Conservation (phyloP, 1,139 yeast species). For the Yamadazyma mexicana region DNA sequence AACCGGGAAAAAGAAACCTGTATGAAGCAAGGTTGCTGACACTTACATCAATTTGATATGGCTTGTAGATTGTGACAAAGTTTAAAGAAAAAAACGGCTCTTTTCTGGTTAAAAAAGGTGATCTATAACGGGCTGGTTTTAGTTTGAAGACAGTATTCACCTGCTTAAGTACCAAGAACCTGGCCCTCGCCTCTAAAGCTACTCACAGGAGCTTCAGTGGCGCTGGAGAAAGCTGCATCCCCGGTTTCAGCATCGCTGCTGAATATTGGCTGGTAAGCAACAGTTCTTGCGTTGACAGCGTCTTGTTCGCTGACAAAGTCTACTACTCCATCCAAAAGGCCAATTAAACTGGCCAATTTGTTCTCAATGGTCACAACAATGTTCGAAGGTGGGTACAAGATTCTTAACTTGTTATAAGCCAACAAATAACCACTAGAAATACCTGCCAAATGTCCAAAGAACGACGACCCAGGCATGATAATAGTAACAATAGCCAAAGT, state of each 20-base stretch:
- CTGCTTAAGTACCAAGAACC: slow-evolving; percentile 25
- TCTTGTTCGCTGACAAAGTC: slow-evolving; percentile 57
- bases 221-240: slow-evolving; percentile 7
- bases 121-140: no score
- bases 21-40: no score
- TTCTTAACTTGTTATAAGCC: slow-evolving; percentile 56
- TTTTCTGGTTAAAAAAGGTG: no score
- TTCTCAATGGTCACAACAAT: slow-evolving; percentile 67
- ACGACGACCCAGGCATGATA: slow-evolving; percentile 57
- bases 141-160: no score
- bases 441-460: slow-evolving; percentile 66
- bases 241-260: slow-evolving; percentile 25
- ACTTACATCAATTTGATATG: no score
- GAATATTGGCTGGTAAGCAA: slow-evolving; percentile 37
- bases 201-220: slow-evolving; percentile 6
- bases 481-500: slow-evolving; percentile 49
- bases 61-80: no score
- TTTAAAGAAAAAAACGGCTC: no score
- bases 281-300: slow-evolving; percentile 45
- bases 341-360: slow-evolving; percentile 50
- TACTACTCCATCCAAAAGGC: slow-evolving; percentile 53
- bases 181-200: slow-evolving; percentile 35
- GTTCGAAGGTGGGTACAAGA: slow-evolving; percentile 65
- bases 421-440: slow-evolving; percentile 44
- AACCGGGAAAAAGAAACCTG: no score